Evolutionary conservation across 371 early-diverging fungal genomes (phyloP).

Genomic region (Mortierella sp.): DNA sequence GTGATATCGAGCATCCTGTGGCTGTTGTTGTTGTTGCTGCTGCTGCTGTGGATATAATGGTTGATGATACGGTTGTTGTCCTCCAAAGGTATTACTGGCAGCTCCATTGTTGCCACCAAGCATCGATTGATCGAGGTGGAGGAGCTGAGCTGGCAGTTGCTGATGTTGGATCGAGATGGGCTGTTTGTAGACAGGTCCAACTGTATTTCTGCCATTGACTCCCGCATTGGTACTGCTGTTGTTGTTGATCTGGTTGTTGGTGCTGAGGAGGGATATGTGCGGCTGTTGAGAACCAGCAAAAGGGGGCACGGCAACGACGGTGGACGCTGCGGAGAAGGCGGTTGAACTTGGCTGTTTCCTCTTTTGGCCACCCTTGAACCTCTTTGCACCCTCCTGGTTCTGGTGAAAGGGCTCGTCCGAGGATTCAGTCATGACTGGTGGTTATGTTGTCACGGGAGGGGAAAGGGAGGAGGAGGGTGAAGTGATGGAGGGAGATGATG

Average conservation of each 20-base stretch:
- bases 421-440: constrained; percentile 19
- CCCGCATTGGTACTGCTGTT: not conserved
- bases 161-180: constrained; percentile 38
- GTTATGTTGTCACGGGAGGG: not conserved
- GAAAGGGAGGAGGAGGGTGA: not conserved
- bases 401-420: constrained; percentile 40
- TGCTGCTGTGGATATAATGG: not conserved
- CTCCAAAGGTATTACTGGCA: not conserved
- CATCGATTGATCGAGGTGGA: constrained; percentile 10
- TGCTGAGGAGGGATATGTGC: not conserved
- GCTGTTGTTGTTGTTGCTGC: not conserved
- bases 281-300: not conserved
- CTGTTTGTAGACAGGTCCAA: constrained; percentile 28
- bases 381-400: constrained; percentile 42
- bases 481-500: not conserved
- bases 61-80: not conserved
- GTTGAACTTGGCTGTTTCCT: constrained; percentile 39
- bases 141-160: constrained; percentile 21
- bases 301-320: constrained; percentile 3
- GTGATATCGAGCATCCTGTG: not conserved
- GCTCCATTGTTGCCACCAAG: not conserved
- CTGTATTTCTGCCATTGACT: constrained; percentile 5
- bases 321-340: constrained; percentile 14
- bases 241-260: constrained; percentile 7
- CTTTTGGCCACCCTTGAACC: constrained; percentile 38